A percentile compares a stretch with the other conserved stretches of the same genome.
These are phyloP conservation scores for Helotiales sp. DNA, from an alignment of 2,329 filamentous ascomycete species.

Conservation along the genomic window DNA sequence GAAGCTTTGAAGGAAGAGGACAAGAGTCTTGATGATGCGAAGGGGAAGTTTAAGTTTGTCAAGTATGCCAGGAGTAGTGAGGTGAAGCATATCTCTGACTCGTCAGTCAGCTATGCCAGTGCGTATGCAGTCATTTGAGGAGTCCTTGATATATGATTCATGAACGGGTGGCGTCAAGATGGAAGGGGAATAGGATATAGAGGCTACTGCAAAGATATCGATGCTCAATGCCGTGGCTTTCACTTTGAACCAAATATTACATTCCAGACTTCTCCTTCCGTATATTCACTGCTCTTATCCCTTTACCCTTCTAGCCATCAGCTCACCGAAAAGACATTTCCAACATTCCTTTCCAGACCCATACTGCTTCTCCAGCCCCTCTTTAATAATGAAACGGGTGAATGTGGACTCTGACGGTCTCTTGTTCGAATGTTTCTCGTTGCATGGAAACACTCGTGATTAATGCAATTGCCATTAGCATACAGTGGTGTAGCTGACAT, in stretches of 20 bases:
- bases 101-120: conserved; percentile 93
- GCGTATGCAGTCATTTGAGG: conserved; percentile 72
- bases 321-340: too few relatives aligned
- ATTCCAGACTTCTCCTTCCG: neutral
- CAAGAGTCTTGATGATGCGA: conserved; percentile 37
- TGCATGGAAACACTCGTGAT: too few relatives aligned
- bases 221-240: neutral
- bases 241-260: neutral
- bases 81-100: conserved; percentile 66
- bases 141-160: neutral
- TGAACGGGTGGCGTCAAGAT: neutral
- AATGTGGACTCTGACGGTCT: too few relatives aligned
- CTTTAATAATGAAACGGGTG: too few relatives aligned
- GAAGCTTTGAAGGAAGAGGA: conserved; percentile 55
- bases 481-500: too few relatives aligned
- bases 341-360: too few relatives aligned
- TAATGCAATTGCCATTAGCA: too few relatives aligned
- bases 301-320: neutral
- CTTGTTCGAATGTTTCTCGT: too few relatives aligned
- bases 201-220: neutral
- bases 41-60: conserved; percentile 64
- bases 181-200: neutral
- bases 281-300: neutral
- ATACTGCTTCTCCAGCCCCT: too few relatives aligned
- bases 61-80: conserved; percentile 85